Conservation (phyloP, 225 moss, liverwort and hornwort genomes). For the Straminergon stramineum region DNA sequence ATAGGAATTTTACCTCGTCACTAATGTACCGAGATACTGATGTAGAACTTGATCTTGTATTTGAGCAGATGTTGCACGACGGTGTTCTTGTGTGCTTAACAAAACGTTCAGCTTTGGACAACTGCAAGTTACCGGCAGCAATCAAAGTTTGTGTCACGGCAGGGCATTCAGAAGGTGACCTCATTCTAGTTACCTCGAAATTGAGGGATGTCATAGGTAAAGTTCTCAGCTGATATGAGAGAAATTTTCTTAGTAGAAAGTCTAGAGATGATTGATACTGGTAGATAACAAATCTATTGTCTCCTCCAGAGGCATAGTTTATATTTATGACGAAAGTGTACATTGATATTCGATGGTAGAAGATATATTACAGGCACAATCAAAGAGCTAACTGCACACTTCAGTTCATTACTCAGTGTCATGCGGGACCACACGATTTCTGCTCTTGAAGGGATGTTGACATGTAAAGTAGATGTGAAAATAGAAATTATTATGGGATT, state of each 20-base stretch:
- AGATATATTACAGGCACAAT: background rate
- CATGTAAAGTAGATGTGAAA: background rate
- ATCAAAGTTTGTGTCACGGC: constrained; percentile 68
- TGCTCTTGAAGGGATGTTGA: background rate
- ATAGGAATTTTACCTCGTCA: background rate
- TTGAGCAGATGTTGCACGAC: constrained; percentile 61
- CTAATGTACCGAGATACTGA: background rate
- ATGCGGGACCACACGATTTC: background rate
- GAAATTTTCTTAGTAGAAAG: background rate
- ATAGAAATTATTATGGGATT: background rate
- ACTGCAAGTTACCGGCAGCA: constrained; percentile 70
- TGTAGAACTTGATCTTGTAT: background rate
- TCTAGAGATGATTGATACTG: constrained; percentile 6
- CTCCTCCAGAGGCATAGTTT: background rate
- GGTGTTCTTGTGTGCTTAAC: constrained; percentile 49
- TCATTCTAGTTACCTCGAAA: constrained; percentile 37
- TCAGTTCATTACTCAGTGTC: background rate
- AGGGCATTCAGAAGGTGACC: constrained; percentile 79
- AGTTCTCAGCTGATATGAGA: constrained; percentile 22
- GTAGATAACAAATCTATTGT: background rate
- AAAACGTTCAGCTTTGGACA: constrained; percentile 75
- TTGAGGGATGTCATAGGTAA: constrained; percentile 41
- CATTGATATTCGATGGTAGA: constrained; percentile 17
- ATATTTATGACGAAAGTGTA: constrained; percentile 18
- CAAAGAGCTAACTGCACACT: background rate